Conservation (phyloP, 2,329 filamentous ascomycete species). For the Xylaria sp. region DNA sequence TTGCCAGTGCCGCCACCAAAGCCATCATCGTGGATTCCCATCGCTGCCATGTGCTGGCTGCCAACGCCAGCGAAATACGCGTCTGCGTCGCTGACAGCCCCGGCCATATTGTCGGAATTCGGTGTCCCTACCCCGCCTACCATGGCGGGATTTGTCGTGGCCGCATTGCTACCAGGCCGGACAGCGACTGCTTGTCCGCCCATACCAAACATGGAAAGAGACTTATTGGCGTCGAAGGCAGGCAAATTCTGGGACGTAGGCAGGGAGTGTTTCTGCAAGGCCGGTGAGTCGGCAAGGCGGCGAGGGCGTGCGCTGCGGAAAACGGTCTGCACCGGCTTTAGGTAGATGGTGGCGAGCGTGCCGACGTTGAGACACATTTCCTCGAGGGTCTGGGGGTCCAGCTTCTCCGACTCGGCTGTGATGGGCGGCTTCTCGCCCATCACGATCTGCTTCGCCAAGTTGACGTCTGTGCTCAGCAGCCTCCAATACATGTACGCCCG, state of each 20-base stretch:
- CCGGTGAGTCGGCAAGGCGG: slow-evolving; percentile 82
- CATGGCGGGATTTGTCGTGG: slow-evolving; percentile 45
- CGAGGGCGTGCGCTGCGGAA: slow-evolving; percentile 89
- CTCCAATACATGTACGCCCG: slow-evolving; percentile 99
- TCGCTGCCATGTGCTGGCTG: slow-evolving; percentile 75
- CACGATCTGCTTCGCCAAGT: slow-evolving; percentile 84
- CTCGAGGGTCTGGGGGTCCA: slow-evolving; percentile 90
- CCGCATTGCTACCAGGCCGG: slow-evolving; percentile 49
- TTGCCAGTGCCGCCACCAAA: slow-evolving; percentile 68
- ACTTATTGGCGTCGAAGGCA: slow-evolving; percentile 65
- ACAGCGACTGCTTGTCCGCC: slow-evolving; percentile 63
- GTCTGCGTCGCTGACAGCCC: slow-evolving; percentile 85
- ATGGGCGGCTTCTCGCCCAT: slow-evolving; percentile 99
- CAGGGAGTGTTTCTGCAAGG: slow-evolving; percentile 78
- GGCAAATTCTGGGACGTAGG: slow-evolving; percentile 64
- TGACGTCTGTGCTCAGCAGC: slow-evolving; percentile 89
- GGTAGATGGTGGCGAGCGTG: slow-evolving; percentile 94
- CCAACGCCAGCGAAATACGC: slow-evolving; percentile 87
- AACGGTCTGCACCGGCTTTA: slow-evolving; percentile 97
- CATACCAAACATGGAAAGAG: slow-evolving; percentile 66
- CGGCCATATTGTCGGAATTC: slow-evolving; percentile 57
- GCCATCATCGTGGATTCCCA: slow-evolving; percentile 70
- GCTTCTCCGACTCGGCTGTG: slow-evolving; percentile 92
- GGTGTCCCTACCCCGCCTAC: slow-evolving; percentile 51
- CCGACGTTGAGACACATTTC: slow-evolving; percentile 98